phyloP scores from a whole-genome alignment of 768 basidiomycete genomes.

The Termitomyces sp. region DNA sequence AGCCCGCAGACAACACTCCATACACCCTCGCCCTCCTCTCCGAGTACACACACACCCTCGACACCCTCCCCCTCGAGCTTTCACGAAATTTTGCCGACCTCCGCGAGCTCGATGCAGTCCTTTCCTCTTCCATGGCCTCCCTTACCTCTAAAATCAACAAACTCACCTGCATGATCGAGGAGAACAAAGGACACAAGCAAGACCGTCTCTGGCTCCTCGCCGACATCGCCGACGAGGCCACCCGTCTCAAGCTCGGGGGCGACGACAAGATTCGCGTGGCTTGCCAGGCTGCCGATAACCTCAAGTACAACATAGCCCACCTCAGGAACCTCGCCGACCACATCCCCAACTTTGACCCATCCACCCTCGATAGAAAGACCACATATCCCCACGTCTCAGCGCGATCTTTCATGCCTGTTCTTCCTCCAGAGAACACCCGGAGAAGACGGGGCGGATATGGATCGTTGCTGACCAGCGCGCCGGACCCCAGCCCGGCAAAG shows the following conservation, averaged over 20 bases:
- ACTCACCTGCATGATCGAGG: constrained; percentile 75
- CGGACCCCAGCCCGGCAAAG: constrained; percentile 61
- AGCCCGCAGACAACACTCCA: constrained; percentile 34
- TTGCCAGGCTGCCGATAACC: constrained; percentile 83
- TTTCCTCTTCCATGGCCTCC: constrained; percentile 78
- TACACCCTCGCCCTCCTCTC: constrained; percentile 66
- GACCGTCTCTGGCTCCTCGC: constrained; percentile 82
- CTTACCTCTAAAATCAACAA: constrained; percentile 76
- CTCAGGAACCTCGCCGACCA: constrained; percentile 56
- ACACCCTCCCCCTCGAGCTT: constrained; percentile 89
- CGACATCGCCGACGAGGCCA: constrained; percentile 93
- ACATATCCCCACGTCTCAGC: constrained; percentile 73
- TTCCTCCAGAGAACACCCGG: constrained; percentile 57
- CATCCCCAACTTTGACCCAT: constrained; percentile 58
- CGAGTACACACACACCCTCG: constrained; percentile 89
- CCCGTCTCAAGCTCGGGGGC: constrained; percentile 84
- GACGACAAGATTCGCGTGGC: constrained; percentile 98
- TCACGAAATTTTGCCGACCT: constrained; percentile 94
- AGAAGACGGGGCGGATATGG: constrained; percentile 52
- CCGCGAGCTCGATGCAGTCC: constrained; percentile 96
- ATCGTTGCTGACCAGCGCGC: constrained; percentile 45
- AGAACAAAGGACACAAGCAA: constrained; percentile 49
- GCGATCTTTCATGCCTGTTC: constrained; percentile 58
- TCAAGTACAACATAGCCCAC: constrained; percentile 60
- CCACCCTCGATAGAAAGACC: constrained; percentile 54